phyloP scores from a whole-genome alignment of 495 filamentous ascomycete species.

The Tuber indicum region DNA sequence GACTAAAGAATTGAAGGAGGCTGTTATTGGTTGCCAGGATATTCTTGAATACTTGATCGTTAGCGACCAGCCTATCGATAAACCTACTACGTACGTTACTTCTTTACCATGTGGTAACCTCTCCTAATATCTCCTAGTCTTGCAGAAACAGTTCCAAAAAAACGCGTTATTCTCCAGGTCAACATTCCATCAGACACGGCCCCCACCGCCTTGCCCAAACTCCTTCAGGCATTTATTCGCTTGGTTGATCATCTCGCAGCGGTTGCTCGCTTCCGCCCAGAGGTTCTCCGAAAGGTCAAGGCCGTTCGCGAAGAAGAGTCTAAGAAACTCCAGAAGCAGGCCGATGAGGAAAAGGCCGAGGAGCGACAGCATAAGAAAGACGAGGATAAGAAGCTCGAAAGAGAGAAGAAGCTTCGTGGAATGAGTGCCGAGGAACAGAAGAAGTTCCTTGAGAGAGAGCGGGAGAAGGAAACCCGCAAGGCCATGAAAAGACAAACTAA shows the following conservation, averaged over 20 bases:
- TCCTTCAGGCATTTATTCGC: slow-evolving; percentile 79
- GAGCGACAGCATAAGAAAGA: slow-evolving; percentile 72
- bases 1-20: slow-evolving; percentile 74
- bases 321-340: slow-evolving; percentile 67
- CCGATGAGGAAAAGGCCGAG: slow-evolving; percentile 91
- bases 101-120: neutral
- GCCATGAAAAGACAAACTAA: slow-evolving; percentile 58
- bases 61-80: slow-evolving; percentile 83
- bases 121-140: slow-evolving; percentile 54
- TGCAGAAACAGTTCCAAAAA: slow-evolving; percentile 75
- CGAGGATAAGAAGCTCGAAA: slow-evolving; percentile 83
- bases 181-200: slow-evolving; percentile 60
- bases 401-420: slow-evolving; percentile 72
- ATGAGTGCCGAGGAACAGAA: slow-evolving; percentile 91
- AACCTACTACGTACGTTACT: slow-evolving; percentile 70
- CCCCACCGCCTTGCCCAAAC: slow-evolving; percentile 61
- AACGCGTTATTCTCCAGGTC: slow-evolving; percentile 74
- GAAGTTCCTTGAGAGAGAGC: slow-evolving; percentile 88
- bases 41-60: slow-evolving; percentile 81
- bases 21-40: slow-evolving; percentile 64
- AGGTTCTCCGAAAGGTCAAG: slow-evolving; percentile 78
- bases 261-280: slow-evolving; percentile 74
- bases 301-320: slow-evolving; percentile 73
- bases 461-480: slow-evolving; percentile 70
- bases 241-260: slow-evolving; percentile 72